Conservation (phyloP, 805 yeast genomes). For the Metschnikowia gruessii region DNA sequence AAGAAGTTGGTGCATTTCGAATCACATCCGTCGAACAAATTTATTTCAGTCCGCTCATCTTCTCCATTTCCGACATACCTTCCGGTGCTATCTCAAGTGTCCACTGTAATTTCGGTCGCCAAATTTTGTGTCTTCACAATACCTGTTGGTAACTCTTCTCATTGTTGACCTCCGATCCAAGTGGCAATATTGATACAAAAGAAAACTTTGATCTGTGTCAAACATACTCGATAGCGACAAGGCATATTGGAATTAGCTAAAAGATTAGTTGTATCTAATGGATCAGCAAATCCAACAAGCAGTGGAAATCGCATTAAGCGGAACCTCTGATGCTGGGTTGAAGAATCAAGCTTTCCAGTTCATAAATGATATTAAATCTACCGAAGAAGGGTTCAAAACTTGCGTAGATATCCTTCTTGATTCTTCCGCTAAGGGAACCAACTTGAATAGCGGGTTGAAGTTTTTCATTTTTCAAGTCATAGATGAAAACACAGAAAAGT, state of each 20-base stretch:
- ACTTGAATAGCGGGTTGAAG: slow-evolving; percentile 51
- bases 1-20: not conserved
- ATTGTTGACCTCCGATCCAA: not conserved
- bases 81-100: not conserved
- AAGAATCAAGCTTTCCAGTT: slow-evolving; percentile 46
- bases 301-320: slow-evolving; percentile 75
- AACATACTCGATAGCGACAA: no score
- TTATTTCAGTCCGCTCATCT: not conserved
- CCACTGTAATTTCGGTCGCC: not conserved
- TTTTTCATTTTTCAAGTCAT: slow-evolving; percentile 71
- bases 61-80: not conserved
- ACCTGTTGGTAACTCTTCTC: not conserved
- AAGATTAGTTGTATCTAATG: slow-evolving; percentile 16
- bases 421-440: slow-evolving; percentile 15
- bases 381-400: slow-evolving; percentile 54
- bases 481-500: slow-evolving; percentile 49
- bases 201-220: no score
- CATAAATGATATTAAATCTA: slow-evolving; percentile 50
- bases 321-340: slow-evolving; percentile 57
- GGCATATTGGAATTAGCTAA: not conserved
- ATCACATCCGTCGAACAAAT: not conserved
- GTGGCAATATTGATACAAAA: not conserved
- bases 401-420: slow-evolving; percentile 48
- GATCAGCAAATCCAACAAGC: slow-evolving; percentile 81
- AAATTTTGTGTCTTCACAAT: not conserved